phyloP scores from a whole-genome alignment of 768 basidiomycete genomes.

The Ramaria rubella region DNA sequence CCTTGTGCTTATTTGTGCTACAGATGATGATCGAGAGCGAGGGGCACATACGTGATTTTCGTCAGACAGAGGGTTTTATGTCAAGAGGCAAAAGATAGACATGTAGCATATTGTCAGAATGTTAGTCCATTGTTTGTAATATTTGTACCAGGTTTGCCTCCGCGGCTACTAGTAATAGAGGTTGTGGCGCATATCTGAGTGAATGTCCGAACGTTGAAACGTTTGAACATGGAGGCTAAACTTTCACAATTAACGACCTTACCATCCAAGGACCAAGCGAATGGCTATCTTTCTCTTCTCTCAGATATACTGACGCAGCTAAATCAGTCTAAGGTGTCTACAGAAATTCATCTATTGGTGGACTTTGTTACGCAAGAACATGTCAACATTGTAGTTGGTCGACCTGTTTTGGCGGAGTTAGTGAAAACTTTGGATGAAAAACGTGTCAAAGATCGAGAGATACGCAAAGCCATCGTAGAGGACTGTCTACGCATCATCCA shows the following conservation, averaged over 20 bases:
- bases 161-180: background rate
- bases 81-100: constrained; percentile 12
- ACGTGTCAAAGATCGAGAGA: constrained; percentile 43
- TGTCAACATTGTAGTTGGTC: constrained; percentile 79
- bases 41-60: constrained; percentile 56
- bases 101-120: constrained; percentile 8
- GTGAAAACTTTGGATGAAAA: constrained; percentile 61
- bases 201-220: no score
- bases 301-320: constrained; percentile 54
- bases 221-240: constrained; percentile 51
- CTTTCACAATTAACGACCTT: constrained; percentile 57
- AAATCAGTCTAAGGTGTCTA: constrained; percentile 37
- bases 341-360: constrained; percentile 65
- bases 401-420: constrained; percentile 82
- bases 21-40: constrained; percentile 79
- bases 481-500: constrained; percentile 66
- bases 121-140: background rate
- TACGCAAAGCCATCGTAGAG: constrained; percentile 68
- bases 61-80: constrained; percentile 65
- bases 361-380: constrained; percentile 79
- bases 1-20: background rate
- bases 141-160: background rate
- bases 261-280: constrained; percentile 79
- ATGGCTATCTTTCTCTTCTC: constrained; percentile 65
- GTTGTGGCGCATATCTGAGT: background rate